phyloP scores from a whole-genome alignment of 2,329 filamentous ascomycete species.

The Cladophialophora bantiana region DNA sequence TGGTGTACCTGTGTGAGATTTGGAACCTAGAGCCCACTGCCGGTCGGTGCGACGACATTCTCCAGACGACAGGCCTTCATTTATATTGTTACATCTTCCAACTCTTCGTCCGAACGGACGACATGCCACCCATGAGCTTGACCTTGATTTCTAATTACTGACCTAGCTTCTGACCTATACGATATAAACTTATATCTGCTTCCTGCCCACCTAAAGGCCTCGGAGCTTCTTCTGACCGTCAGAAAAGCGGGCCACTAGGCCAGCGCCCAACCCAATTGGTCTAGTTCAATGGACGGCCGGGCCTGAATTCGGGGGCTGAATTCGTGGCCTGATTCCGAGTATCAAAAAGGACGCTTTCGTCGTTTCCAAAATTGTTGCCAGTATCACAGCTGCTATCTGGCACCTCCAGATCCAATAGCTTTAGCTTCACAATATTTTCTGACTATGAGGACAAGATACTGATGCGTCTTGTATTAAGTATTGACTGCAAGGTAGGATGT shows the following conservation, averaged over 20 bases:
- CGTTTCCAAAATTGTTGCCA: background rate
- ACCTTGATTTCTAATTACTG: background rate
- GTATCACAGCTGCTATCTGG: background rate
- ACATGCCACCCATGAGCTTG: background rate
- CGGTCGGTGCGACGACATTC: background rate
- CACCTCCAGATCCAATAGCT: background rate
- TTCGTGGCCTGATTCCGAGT: background rate
- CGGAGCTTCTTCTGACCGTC: conserved; percentile 18
- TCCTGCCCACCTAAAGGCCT: background rate
- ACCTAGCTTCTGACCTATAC: conserved; percentile 9
- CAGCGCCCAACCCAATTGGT: background rate
- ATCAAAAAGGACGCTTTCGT: background rate
- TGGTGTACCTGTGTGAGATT: background rate
- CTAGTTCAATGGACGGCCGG: background rate
- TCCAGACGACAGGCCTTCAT: background rate
- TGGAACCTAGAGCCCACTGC: background rate
- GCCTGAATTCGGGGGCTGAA: background rate
- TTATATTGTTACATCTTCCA: background rate
- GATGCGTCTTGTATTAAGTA: background rate
- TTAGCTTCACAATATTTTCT: too few relatives aligned
- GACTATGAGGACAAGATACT: background rate
- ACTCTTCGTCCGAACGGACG: conserved; percentile 14
- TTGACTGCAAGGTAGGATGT: background rate
- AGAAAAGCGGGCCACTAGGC: conserved; percentile 14
- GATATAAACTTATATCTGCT: background rate